These are phyloP conservation scores for Trichomonas tenax DNA, from an alignment of 208 protist species.

Conservation along the genomic window DNA sequence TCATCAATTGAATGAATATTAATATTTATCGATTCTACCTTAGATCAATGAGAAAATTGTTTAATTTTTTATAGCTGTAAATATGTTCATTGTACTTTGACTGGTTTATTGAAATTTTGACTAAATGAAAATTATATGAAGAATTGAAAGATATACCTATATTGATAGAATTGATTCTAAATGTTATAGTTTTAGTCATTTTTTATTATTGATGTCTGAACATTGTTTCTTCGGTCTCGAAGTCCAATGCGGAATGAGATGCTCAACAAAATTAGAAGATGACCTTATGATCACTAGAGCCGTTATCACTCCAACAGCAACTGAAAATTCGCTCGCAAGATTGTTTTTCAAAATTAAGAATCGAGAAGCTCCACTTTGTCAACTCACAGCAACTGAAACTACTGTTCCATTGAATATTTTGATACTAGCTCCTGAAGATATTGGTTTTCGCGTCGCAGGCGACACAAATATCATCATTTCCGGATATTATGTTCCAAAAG, in stretches of 20 bases:
- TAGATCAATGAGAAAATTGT: too few relatives aligned
- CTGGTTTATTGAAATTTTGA: too few relatives aligned
- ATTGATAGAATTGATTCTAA: too few relatives aligned
- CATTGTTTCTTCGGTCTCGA: not conserved
- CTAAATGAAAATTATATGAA: too few relatives aligned
- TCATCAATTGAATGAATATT: too few relatives aligned
- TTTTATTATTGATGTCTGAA: not conserved
- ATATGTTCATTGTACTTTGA: too few relatives aligned
- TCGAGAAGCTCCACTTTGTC: not conserved
- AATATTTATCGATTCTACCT: too few relatives aligned
- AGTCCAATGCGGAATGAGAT: not conserved
- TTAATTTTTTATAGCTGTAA: too few relatives aligned
- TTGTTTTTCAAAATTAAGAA: not conserved
- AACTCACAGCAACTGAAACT: not conserved
- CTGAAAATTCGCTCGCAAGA: not conserved
- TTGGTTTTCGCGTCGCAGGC: not conserved
- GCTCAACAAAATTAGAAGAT: not conserved
- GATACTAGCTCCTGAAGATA: not conserved
- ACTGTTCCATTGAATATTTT: not conserved
- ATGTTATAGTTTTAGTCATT: not conserved
- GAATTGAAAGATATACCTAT: too few relatives aligned
- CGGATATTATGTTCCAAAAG: not conserved
- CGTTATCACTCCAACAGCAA: not conserved
- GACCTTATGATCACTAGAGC: not conserved
- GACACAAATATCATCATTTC: not conserved